Evolutionary conservation across 2,329 filamentous ascomycete genomes (phyloP), one percentile per base, ranked within the genome.

Genomic region (Arthrobotrys entomopaga): DNA sequence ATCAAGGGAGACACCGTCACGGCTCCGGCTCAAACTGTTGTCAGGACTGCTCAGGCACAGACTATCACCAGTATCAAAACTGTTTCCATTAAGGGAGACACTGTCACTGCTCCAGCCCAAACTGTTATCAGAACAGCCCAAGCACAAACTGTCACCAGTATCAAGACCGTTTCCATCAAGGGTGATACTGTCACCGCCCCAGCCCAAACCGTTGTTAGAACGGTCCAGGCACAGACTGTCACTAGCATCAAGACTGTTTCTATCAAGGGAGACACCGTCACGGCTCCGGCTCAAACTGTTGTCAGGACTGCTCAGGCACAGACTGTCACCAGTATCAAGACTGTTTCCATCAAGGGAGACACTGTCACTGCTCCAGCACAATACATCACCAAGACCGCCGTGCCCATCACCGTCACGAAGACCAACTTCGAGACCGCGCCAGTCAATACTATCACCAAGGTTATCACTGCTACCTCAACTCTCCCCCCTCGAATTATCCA

Each of bases 221-320:
- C 60, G 10, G 50, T 6, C 19, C 22, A 26, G 26, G 50, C 50
- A 3, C 13, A 26, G 13, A 24, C 57, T n/a, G 16, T 46, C 8
- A 46, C 42, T 10, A 48, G 10, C 5, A 65, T 49, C 34, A 64
- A 54, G 60, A 16, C 50, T 13, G 29, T 40, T 16, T 34, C 50
- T 19, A 20, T 54, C 15, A 54, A 54, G 26, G 46, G 46, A 3
- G 40, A 13, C 11, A 16, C 11, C 5, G 43, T 58, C 19, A 67
- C 64, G 13, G 29, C 29, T 34, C 29, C 29, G 10, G 29, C 29
- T 34, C 58, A 53, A 34, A 60, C 54, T 5, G 13, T 24, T 40
- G 50, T 20, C 10, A 50, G n/a, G 50, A 19, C 15, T n/a, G 42
- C 40, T 16, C 13, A 46, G n/a, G 29, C 29, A 7, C 29, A 29